phyloP scores from a whole-genome alignment of 2,329 filamentous ascomycete genomes.

The Colletotrichum truncatum region DNA sequence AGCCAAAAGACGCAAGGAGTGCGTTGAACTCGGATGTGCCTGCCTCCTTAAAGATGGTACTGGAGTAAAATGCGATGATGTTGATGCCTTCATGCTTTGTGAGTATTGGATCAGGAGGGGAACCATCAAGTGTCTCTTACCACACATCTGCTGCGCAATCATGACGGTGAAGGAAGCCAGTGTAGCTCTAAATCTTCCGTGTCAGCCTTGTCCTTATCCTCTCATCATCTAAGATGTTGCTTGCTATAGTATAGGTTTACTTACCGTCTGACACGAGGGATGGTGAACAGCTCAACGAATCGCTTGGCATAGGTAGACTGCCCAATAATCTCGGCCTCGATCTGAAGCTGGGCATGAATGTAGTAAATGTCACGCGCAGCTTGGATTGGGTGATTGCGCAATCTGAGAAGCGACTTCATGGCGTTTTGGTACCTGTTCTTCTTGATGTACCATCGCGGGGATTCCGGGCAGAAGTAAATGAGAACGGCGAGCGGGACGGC shows the following conservation, averaged over 20 bases:
- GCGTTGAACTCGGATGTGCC: conserved; percentile 37
- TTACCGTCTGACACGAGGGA: conserved; percentile 59
- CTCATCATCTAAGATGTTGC: too few species aligned
- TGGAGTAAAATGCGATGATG: conserved; percentile 59
- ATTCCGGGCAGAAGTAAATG: conserved; percentile 72
- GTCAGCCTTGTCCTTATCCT: not conserved
- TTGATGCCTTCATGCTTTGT: too few species aligned
- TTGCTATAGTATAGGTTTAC: not conserved
- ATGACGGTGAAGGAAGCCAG: conserved; percentile 75
- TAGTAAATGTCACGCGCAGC: conserved; percentile 71
- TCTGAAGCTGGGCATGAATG: conserved; percentile 53
- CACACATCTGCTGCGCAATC: conserved; percentile 71
- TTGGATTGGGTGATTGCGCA: conserved; percentile 67
- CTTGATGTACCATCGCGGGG: conserved; percentile 73
- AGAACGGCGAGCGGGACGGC: conserved; percentile 60
- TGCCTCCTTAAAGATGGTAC: conserved; percentile 55
- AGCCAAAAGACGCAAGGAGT: conserved; percentile 66
- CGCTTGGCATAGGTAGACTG: conserved; percentile 54
- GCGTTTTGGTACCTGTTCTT: conserved; percentile 64
- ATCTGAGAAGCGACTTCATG: conserved; percentile 62
- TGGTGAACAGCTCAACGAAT: conserved; percentile 64
- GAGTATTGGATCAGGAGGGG: too few species aligned
- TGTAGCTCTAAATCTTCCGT: conserved; percentile 57
- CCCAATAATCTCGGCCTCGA: conserved; percentile 40
- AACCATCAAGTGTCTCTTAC: too few species aligned